These are phyloP conservation scores for Agaricales sp. DNA, from an alignment of 1,284 basidiomycete genomes.

Conservation along the genomic window DNA sequence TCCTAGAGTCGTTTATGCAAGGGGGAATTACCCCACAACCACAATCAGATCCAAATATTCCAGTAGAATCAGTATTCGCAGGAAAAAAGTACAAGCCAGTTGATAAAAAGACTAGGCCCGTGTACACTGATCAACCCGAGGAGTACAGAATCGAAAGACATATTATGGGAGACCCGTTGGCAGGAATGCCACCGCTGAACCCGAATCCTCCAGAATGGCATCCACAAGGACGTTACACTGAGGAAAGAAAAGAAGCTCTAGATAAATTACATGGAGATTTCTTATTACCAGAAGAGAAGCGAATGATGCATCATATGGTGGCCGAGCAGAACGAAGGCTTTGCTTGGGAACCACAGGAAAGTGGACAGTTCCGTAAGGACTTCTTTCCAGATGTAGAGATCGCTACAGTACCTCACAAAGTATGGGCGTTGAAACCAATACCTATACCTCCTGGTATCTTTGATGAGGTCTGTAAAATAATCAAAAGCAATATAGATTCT, in stretches of 20 bases:
- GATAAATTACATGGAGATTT: conserved; percentile 20
- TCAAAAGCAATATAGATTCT: conserved; percentile 20
- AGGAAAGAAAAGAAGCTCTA: conserved; percentile 17
- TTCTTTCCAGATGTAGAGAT: conserved; percentile 17
- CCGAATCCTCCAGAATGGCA: conserved; percentile 16
- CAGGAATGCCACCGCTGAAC: conserved; percentile 16
- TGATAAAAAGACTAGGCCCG: conserved; percentile 18
- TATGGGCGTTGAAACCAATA: conserved; percentile 19
- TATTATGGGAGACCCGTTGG: conserved; percentile 23
- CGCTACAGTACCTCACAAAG: conserved; percentile 16
- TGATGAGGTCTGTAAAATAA: conserved; percentile 19
- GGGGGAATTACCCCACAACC: background rate
- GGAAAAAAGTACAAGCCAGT: conserved; percentile 27
- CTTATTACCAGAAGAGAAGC: conserved; percentile 19
- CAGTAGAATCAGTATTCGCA: conserved; percentile 6
- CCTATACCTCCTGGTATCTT: conserved; percentile 20
- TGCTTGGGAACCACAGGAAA: conserved; percentile 20
- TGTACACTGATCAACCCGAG: conserved; percentile 17
- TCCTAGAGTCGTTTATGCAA: background rate
- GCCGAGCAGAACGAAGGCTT: conserved; percentile 20
- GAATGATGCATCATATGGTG: conserved; percentile 23
- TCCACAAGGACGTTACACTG: conserved; percentile 21
- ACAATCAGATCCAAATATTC: background rate
- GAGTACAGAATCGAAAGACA: conserved; percentile 21
- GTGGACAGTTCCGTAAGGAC: conserved; percentile 15